A percentile compares a stretch with the other conserved stretches of the same genome.
These are phyloP conservation scores for Endothia cerciana DNA, from an alignment of 2,329 filamentous ascomycete genomes.

Conservation along the genomic window DNA sequence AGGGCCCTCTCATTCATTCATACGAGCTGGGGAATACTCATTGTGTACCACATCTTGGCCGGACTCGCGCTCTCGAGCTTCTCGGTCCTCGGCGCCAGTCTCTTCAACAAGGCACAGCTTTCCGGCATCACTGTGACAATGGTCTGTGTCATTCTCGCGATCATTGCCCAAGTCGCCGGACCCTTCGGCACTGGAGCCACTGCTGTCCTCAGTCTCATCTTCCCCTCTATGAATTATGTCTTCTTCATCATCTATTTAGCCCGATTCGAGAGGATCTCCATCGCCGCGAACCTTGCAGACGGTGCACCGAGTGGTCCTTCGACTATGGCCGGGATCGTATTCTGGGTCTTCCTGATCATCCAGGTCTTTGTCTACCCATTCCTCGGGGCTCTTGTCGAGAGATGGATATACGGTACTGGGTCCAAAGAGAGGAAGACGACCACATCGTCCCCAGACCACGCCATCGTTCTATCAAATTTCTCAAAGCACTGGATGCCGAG, in stretches of 20 bases:
- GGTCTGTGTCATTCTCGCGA: constrained; percentile 72
- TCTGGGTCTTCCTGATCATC: constrained; percentile 73
- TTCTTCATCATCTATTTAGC: constrained; percentile 78
- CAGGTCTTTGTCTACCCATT: constrained; percentile 81
- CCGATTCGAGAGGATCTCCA: constrained; percentile 69
- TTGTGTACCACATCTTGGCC: constrained; percentile 75
- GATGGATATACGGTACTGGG: constrained; percentile 74
- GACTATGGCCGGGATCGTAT: constrained; percentile 47
- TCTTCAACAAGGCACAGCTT: constrained; percentile 87
- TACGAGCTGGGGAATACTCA: constrained; percentile 66
- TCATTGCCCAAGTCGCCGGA: constrained; percentile 77
- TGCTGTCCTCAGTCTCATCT: constrained; percentile 72
- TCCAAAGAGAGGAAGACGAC: constrained; percentile 54
- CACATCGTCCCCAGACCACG: constrained; percentile 40
- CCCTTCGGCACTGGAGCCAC: constrained; percentile 66
- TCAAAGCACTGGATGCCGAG: constrained; percentile 78
- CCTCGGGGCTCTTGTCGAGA: constrained; percentile 75
- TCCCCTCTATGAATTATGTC: constrained; percentile 86
- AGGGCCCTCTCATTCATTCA: constrained; percentile 66
- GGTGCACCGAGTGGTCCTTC: constrained; percentile 69
- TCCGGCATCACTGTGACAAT: constrained; percentile 82
- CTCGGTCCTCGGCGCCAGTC: constrained; percentile 77
- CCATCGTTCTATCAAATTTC: constrained; percentile 73
- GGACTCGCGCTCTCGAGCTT: constrained; percentile 80
- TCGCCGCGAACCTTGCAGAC: constrained; percentile 63